Conservation (phyloP, 1,284 basidiomycete genomes). For the Neonothopanus nambi region DNA sequence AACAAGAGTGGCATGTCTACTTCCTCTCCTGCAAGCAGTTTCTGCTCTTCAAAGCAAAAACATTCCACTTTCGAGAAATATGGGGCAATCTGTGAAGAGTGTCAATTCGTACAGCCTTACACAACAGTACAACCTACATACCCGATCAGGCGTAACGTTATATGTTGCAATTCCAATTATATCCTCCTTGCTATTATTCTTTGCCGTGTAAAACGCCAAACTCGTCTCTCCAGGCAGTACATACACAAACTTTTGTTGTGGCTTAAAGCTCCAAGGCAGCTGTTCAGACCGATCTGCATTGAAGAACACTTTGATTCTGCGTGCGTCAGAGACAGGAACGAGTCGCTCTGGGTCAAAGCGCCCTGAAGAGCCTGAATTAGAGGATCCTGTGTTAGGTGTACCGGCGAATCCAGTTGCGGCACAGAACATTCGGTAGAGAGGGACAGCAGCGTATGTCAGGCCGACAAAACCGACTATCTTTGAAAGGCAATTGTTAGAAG, state of each 20-base stretch:
- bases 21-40: slow-evolving; percentile 92
- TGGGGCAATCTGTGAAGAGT: slow-evolving; percentile 85
- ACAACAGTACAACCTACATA: slow-evolving; percentile 39
- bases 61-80: slow-evolving; percentile 99
- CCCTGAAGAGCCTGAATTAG: slow-evolving; percentile 31
- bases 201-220: slow-evolving; percentile 95
- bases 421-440: slow-evolving; percentile 97
- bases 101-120: neutral
- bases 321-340: slow-evolving; percentile 63
- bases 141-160: slow-evolving; percentile 92
- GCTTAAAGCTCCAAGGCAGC: slow-evolving; percentile 92
- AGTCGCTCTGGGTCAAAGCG: slow-evolving; percentile 83
- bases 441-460: slow-evolving; percentile 93
- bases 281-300: slow-evolving; percentile 90
- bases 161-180: slow-evolving; percentile 99
- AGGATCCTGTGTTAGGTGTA: slow-evolving; percentile 86
- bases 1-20: slow-evolving; percentile 98
- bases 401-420: slow-evolving; percentile 97
- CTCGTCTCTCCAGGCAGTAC: slow-evolving; percentile 97
- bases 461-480: slow-evolving; percentile 84
- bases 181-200: slow-evolving; percentile 83
- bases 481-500: neutral
- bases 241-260: slow-evolving; percentile 87
- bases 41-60: slow-evolving; percentile 99
- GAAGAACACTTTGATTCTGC: slow-evolving; percentile 91